Percentiles rank a stretch among this genome's conserved stretches.
Conservation (phyloP, 768 basidiomycete species). For the Harrya chromipes region DNA sequence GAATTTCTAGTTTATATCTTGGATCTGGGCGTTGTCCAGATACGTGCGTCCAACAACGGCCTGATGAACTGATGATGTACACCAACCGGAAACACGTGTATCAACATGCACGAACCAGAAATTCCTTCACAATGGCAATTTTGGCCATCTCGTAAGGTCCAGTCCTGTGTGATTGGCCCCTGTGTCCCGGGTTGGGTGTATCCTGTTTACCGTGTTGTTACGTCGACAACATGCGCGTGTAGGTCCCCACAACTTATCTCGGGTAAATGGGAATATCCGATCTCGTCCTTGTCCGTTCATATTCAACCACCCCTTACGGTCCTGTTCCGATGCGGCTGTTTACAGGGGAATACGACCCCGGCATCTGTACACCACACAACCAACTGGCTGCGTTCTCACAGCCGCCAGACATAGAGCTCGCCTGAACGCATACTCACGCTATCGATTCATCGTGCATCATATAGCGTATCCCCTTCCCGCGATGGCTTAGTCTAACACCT, state of each 20-base stretch:
- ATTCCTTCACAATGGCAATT: conserved; percentile 6
- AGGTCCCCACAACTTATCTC: conserved; percentile 7
- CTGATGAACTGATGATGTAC: conserved; percentile 10
- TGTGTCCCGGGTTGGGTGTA: conserved; percentile 13
- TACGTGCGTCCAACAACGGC: conserved; percentile 12
- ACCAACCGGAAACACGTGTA: conserved; percentile 23
- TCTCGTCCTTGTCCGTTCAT: conserved; percentile 14
- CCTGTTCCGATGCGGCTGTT: not conserved
- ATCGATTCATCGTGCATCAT: conserved; percentile 8
- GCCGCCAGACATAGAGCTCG: not conserved
- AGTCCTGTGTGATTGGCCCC: conserved; percentile 17
- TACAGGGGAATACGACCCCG: conserved; percentile 3
- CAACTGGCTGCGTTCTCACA: conserved; percentile 16
- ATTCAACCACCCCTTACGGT: conserved; percentile 7
- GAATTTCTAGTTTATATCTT: conserved; percentile 16
- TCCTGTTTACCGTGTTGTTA: conserved; percentile 18
- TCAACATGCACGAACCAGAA: conserved; percentile 13
- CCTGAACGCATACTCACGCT: conserved; percentile 5
- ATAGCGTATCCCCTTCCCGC: conserved; percentile 11
- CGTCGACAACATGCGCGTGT: conserved; percentile 24
- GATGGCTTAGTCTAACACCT: conserved; percentile 12
- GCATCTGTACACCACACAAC: conserved; percentile 2
- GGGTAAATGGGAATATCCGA: conserved; percentile 20
- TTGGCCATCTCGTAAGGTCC: conserved; percentile 9
- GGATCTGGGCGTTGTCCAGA: conserved; percentile 22